A percentile compares a stretch with the other conserved stretches of the same genome.
Evolutionary conservation across 2,329 filamentous ascomycete species (phyloP).

Genomic region (Aspergillus udagawae): DNA sequence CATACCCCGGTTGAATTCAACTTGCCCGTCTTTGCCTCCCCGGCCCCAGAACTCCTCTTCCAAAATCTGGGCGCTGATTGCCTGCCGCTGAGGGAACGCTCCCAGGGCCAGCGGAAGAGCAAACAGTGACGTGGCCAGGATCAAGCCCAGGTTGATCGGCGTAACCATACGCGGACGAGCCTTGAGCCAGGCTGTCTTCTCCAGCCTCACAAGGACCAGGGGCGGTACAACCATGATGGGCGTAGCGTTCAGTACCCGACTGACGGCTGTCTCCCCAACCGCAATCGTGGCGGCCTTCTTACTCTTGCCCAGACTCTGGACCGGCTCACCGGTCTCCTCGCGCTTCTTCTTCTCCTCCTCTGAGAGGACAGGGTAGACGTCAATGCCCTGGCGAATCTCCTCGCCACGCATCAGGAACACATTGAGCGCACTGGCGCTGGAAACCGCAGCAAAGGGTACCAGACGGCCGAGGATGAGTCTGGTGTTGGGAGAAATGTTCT

Average conservation of each 20-base stretch:
- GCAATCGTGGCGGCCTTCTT: slow-evolving; percentile 83
- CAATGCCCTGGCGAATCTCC: slow-evolving; percentile 89
- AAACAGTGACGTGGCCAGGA: slow-evolving; percentile 80
- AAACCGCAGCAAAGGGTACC: slow-evolving; percentile 93
- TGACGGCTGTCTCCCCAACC: slow-evolving; percentile 87
- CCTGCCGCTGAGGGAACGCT: slow-evolving; percentile 88
- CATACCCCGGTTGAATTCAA: slow-evolving; percentile 97
- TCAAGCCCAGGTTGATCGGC: slow-evolving; percentile 81
- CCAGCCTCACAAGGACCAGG: slow-evolving; percentile 76
- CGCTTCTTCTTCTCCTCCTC: slow-evolving; percentile 63
- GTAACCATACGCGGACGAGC: slow-evolving; percentile 70
- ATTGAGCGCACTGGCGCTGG: slow-evolving; percentile 84
- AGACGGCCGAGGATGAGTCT: slow-evolving; percentile 76
- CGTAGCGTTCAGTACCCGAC: slow-evolving; percentile 86
- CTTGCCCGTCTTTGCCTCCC: slow-evolving; percentile 73
- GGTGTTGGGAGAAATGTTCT: slow-evolving; percentile 68
- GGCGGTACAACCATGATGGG: slow-evolving; percentile 97
- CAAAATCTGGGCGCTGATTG: slow-evolving; percentile 67
- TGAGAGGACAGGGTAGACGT: slow-evolving; percentile 79
- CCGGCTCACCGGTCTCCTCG: slow-evolving; percentile 61
- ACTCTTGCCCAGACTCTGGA: slow-evolving; percentile 75
- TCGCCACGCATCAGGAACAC: slow-evolving; percentile 97
- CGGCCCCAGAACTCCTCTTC: slow-evolving; percentile 83
- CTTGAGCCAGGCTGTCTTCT: slow-evolving; percentile 78
- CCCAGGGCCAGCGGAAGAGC: slow-evolving; percentile 85